phyloP scores from a whole-genome alignment of 2,329 filamentous ascomycete genomes.

The Tolypocladium cylindrosporum region DNA sequence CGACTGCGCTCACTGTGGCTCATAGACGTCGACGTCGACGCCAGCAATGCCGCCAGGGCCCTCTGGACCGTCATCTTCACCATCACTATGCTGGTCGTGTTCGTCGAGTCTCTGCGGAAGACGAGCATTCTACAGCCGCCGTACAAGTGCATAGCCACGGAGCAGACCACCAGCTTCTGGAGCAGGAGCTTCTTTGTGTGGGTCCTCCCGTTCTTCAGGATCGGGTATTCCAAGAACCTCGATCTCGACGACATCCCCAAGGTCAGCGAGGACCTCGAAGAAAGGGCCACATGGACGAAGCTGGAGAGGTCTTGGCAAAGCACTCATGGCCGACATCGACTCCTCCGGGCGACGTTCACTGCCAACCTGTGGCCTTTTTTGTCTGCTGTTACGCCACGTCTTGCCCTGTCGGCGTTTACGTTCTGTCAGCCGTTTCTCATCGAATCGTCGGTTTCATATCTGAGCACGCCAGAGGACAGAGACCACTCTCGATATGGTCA shows the following conservation, averaged over 20 bases:
- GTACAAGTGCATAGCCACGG: not conserved
- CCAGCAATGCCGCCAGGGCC: not conserved
- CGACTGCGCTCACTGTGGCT: not conserved
- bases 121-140: not conserved
- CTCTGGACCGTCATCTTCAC: not conserved
- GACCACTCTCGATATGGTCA: not conserved
- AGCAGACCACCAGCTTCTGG: not conserved
- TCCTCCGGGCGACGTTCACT: not conserved
- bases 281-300: not conserved
- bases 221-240: not conserved
- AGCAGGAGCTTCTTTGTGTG: not conserved
- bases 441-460: not conserved
- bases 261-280: not conserved
- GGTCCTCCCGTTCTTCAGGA: not conserved
- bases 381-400: not conserved
- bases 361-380: not conserved
- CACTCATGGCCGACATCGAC: not conserved
- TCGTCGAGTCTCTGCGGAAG: not conserved
- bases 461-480: not conserved
- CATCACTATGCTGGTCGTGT: not conserved
- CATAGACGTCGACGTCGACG: not conserved
- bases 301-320: not conserved
- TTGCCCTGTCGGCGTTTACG: not conserved
- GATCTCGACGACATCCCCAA: not conserved
- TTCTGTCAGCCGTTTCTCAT: constrained; percentile 2